A percentile compares a stretch with the other conserved stretches of the same genome.
phyloP scores from a whole-genome alignment of 106 monocot genomes.

The Posidonia australis region DNA sequence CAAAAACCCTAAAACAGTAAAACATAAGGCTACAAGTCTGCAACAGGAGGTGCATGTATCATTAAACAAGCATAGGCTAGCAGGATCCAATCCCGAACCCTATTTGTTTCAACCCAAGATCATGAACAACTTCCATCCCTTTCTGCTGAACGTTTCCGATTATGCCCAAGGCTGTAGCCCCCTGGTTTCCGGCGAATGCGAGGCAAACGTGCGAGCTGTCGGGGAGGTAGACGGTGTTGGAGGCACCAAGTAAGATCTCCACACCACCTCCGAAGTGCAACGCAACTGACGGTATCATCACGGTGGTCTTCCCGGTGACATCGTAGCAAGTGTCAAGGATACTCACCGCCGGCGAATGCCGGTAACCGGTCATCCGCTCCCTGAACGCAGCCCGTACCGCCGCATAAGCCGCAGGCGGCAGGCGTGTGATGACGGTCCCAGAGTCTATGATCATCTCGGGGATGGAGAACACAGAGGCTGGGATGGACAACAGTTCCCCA shows the following conservation, averaged over 20 bases:
- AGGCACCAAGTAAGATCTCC: background rate
- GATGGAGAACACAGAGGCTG: background rate
- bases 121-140: slow-evolving; percentile 5
- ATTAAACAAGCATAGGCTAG: no score
- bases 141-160: slow-evolving; percentile 19
- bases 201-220: slow-evolving; percentile 1
- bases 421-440: slow-evolving; percentile 5
- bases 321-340: slow-evolving; percentile 12
- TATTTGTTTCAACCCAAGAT: background rate
- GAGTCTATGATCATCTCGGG: slow-evolving; percentile 4
- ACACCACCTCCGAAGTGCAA: slow-evolving; percentile 1
- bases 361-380: background rate
- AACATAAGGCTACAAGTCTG: no score
- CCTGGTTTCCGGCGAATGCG: slow-evolving; percentile 9
- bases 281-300: background rate
- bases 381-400: background rate
- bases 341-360: background rate
- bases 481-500: background rate
- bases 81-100: slow-evolving; percentile 5
- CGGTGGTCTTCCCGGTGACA: background rate
- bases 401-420: slow-evolving; percentile 1
- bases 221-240: background rate
- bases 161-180: background rate
- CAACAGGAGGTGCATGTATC: no score
- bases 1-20: no score